phyloP scores from a whole-genome alignment of 352 stramenopile species.

The Bremia lactucae region DNA sequence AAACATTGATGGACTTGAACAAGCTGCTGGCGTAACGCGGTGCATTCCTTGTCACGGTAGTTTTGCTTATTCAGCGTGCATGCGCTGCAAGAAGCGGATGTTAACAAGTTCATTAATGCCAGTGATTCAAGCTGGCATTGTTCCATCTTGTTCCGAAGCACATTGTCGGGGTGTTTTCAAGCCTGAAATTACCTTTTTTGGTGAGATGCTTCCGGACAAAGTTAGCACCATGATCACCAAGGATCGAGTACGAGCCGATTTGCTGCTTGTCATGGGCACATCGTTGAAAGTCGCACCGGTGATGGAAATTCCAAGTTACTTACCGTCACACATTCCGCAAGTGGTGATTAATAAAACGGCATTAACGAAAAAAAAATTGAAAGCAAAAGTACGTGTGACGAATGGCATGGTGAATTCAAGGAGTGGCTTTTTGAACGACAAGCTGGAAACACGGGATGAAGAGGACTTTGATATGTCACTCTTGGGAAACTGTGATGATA shows the following conservation, averaged over 20 bases:
- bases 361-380: conserved; percentile 70
- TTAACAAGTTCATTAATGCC: conserved; percentile 41
- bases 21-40: conserved; percentile 82
- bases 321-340: conserved; percentile 70
- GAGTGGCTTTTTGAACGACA: conserved; percentile 12
- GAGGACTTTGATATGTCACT: conserved; percentile 75
- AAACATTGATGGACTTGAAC: conserved; percentile 97
- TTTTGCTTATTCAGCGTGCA: conserved; percentile 86
- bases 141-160: conserved; percentile 46
- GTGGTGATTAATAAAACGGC: conserved; percentile 86
- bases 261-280: conserved; percentile 97
- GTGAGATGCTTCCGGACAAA: conserved; percentile 84
- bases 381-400: conserved; percentile 22
- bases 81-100: conserved; percentile 69
- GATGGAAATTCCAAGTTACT: conserved; percentile 81
- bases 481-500: conserved; percentile 69
- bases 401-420: conserved; percentile 11
- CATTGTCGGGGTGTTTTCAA: conserved; percentile 92
- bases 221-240: conserved; percentile 79
- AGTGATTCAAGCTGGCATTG: conserved; percentile 67
- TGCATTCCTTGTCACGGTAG: conserved; percentile 93
- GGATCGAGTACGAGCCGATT: conserved; percentile 77
- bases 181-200: conserved; percentile 97
- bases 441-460: conserved; percentile 13
- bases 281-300: conserved; percentile 94